A percentile compares a stretch with the other conserved stretches of the same genome.
phyloP scores from a whole-genome alignment of 2,329 filamentous ascomycete species.

The Rutstroemia sp. region DNA sequence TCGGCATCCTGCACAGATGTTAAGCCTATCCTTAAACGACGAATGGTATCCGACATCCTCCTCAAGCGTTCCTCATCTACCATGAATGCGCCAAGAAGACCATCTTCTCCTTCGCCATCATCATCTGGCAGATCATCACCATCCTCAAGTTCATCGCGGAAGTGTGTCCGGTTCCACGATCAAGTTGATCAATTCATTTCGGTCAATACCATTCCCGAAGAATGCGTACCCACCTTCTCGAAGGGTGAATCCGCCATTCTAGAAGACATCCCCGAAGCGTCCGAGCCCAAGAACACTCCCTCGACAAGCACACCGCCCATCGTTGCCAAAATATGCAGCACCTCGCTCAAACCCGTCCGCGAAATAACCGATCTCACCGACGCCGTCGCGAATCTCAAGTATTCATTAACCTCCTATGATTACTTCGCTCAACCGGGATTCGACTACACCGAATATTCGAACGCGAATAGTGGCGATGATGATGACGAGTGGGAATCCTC shows the following conservation, averaged over 20 bases:
- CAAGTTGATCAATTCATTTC: constrained; percentile 8
- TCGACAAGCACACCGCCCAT: neutral
- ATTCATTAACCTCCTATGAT: constrained; percentile 4
- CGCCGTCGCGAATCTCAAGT: neutral
- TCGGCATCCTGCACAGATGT: constrained; percentile 32
- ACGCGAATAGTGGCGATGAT: neutral
- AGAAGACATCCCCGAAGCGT: neutral
- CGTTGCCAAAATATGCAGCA: constrained; percentile 4
- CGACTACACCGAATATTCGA: constrained; percentile 2
- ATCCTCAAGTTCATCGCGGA: constrained; percentile 1
- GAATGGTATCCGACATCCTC: constrained; percentile 93
- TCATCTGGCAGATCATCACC: constrained; percentile 5
- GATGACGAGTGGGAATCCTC: constrained; percentile 8
- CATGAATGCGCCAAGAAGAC: neutral
- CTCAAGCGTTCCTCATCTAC: constrained; percentile 81
- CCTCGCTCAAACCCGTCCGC: neutral
- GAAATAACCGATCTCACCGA: neutral
- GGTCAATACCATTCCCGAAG: neutral
- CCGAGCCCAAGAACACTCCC: neutral
- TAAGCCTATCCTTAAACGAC: constrained; percentile 86
- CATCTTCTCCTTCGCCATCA: neutral
- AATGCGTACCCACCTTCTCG: neutral
- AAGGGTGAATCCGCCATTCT: neutral
- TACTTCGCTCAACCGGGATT: constrained; percentile 1
- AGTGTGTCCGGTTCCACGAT: constrained; percentile 8